These are phyloP conservation scores for Psophocarpus tetragonolobus DNA, from an alignment of 306 rosid species.

Conservation along the genomic window DNA sequence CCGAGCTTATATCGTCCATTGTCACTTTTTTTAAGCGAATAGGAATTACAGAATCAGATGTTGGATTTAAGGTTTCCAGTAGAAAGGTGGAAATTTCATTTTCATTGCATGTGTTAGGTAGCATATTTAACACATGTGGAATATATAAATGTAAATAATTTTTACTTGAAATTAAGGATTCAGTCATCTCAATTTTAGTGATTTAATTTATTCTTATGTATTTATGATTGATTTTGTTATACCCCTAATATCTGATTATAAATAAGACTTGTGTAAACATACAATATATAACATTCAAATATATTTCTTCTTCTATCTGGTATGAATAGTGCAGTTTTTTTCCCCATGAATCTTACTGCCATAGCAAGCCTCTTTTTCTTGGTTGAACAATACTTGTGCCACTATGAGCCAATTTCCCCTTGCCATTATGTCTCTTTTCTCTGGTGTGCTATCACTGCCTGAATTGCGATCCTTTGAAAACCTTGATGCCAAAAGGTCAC, in stretches of 20 bases:
- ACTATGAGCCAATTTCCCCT: background rate
- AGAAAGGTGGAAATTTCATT: conserved; percentile 69
- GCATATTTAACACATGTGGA: background rate
- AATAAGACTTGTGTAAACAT: background rate
- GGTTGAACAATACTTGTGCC: background rate
- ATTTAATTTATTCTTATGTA: background rate
- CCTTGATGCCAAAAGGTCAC: no score
- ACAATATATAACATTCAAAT: background rate
- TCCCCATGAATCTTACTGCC: background rate
- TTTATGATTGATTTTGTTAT: background rate
- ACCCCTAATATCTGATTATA: background rate
- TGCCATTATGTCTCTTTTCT: background rate
- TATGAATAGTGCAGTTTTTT: background rate
- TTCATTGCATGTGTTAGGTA: background rate
- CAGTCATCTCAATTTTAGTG: background rate
- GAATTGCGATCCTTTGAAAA: no score
- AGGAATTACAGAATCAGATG: conserved; percentile 88
- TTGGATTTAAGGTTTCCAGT: conserved; percentile 96
- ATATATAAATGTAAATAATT: background rate
- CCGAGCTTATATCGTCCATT: conserved; percentile 87
- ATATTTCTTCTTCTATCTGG: background rate
- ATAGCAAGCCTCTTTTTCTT: background rate
- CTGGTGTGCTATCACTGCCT: no score
- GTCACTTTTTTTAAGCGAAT: conserved; percentile 82
- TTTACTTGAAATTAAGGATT: background rate